Base-by-base conservation (phyloP, 2,329 filamentous ascomycete species). In the Chrysoporthe puriensis region DNA sequence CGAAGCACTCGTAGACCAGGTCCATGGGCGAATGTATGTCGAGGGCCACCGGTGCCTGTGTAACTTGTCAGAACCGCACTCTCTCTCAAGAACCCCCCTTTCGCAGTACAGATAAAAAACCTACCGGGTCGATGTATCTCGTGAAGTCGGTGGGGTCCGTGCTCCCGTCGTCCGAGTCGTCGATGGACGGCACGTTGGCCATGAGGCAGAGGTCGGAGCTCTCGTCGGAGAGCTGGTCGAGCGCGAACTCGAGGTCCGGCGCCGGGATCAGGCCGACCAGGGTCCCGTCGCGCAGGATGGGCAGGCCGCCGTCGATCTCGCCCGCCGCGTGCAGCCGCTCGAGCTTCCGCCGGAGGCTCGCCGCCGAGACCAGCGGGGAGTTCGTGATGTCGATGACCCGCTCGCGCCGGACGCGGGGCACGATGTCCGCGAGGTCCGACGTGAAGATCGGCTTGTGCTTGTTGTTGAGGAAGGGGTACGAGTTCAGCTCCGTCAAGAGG, bases 391-490 rank as follows among this genome's bases (percentile, higher is more conserved):
- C 95, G 71, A 99, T 97, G 66, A 94, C 83, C 64, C 94, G 87
- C 75, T 94, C 89, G 62, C 86, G 87, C 16, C 92, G 90, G 4
- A 92, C 82, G 5, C 90, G 89, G 1, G 92, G 89, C 0, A 95
- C 90, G 66, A 99, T 96, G 70, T 97, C 95, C 16, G 90, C 91
- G 0, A 99, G 85, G 65, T 96, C 91, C 0, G 91, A 90, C 0
- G 94, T 97, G 77, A 97, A 97, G 21, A 96, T 85, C 1, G 95
- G 94, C 72, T 96, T 94, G 70, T 94, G 88, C 78, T 97, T 98
- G 80, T 96, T 97, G 79, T 97, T 94, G n/a, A 99, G 86, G 81
- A 96, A 97, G 0, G 96, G 96, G 72, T 98, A 99, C 2, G 93
- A 91, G 78, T 99, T 98, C 91, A 99, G 95, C 76, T 96, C 94